phyloP scores from a whole-genome alignment of 768 basidiomycete species.

The Tricholoma sp. region DNA sequence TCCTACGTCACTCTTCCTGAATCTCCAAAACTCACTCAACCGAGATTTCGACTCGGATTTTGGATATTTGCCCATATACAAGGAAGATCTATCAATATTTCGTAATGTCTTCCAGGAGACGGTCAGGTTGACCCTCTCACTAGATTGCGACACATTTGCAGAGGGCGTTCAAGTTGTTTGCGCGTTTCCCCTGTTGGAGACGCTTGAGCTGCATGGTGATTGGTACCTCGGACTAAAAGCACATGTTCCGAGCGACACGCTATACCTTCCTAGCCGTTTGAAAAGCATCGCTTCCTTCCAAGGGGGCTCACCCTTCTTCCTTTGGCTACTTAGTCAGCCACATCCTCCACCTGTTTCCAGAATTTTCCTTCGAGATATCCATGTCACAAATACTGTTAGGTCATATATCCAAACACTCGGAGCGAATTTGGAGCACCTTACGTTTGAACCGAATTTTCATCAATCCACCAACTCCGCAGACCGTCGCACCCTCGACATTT shows the following conservation, averaged over 20 bases:
- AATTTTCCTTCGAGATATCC: not conserved
- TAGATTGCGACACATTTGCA: not conserved
- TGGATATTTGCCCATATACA: not conserved
- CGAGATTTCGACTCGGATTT: not conserved
- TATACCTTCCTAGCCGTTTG: not conserved
- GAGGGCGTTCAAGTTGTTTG: not conserved
- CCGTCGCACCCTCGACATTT: not conserved
- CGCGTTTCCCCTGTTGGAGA: not conserved
- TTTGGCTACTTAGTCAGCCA: not conserved
- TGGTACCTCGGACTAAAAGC: not conserved
- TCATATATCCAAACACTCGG: not conserved
- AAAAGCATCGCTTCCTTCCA: not conserved
- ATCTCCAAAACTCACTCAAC: not conserved
- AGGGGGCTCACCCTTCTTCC: not conserved
- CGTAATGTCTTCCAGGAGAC: not conserved
- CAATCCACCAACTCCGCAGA: not conserved
- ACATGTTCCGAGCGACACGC: not conserved
- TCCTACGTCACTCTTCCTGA: not conserved
- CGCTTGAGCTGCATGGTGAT: not conserved
- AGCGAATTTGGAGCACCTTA: not conserved
- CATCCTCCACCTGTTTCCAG: not conserved
- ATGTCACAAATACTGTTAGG: not conserved
- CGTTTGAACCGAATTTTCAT: not conserved
- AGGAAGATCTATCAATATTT: not conserved
- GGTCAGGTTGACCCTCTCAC: not conserved